phyloP scores from a whole-genome alignment of 495 filamentous ascomycete species.

The Geopyxis carbonaria region DNA sequence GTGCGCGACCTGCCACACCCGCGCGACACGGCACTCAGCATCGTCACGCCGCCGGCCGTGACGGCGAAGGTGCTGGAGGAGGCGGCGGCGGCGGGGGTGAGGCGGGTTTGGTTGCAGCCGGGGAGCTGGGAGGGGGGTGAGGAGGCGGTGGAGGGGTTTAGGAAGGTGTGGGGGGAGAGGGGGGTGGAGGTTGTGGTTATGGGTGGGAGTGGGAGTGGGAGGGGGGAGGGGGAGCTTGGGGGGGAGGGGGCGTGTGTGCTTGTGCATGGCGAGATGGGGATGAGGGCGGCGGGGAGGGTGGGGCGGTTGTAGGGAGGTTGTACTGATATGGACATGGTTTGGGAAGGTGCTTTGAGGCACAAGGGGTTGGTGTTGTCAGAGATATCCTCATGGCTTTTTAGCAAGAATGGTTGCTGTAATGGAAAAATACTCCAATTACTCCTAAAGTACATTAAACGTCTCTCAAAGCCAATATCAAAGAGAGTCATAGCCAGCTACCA shows the following conservation, averaged over 20 bases:
- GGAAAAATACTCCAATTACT: too few species aligned
- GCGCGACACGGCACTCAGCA: slow-evolving; percentile 49
- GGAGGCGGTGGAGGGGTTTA: slow-evolving; percentile 50
- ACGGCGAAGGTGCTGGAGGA: slow-evolving; percentile 55
- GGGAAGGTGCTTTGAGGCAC: too few species aligned
- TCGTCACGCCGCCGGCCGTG: slow-evolving; percentile 73
- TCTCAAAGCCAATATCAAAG: too few species aligned
- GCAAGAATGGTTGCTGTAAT: too few species aligned
- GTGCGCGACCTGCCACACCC: slow-evolving; percentile 47
- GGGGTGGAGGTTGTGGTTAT: slow-evolving; percentile 41
- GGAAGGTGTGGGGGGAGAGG: slow-evolving; percentile 36
- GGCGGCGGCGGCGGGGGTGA: slow-evolving; percentile 61
- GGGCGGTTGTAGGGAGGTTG: too few species aligned
- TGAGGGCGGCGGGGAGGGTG: slow-evolving; percentile 45
- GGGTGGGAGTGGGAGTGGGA: slow-evolving; percentile 49
- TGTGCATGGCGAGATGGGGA: slow-evolving; percentile 64
- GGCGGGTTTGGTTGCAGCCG: slow-evolving; percentile 80
- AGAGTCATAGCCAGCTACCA: too few species aligned
- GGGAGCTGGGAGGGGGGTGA: slow-evolving; percentile 74
- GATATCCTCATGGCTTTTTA: too few species aligned
- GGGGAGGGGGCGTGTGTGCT: slow-evolving; percentile 85
- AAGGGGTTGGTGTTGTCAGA: too few species aligned
- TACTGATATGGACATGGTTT: too few species aligned
- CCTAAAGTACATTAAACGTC: too few species aligned
- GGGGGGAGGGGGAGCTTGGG: slow-evolving; percentile 38